phyloP scores from a whole-genome alignment of 345 rosid species.

The Brassica juncea region DNA sequence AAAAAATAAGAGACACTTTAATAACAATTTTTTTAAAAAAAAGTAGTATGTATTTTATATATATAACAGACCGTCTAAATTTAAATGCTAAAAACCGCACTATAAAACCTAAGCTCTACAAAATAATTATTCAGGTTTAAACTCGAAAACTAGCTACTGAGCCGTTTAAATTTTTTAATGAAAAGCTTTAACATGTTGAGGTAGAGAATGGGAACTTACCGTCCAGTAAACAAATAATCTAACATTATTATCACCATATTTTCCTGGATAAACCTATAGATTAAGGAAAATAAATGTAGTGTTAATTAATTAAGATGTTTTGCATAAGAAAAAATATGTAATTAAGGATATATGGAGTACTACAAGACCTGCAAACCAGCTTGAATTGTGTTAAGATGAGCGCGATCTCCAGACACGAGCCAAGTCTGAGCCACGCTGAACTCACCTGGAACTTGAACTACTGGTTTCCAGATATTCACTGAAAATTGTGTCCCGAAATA shows the following conservation, averaged over 20 bases:
- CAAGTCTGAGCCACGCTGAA: conserved; percentile 64
- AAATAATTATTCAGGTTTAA: not conserved
- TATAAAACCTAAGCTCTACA: too few relatives aligned
- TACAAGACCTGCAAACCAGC: conserved; percentile 63
- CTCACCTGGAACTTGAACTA: conserved; percentile 44
- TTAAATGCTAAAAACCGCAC: too few relatives aligned
- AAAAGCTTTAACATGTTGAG: not conserved
- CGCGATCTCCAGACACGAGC: conserved; percentile 48
- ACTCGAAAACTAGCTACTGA: not conserved
- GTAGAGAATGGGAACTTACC: conserved; percentile 37
- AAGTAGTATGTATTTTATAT: too few relatives aligned
- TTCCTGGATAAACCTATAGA: conserved; percentile 52
- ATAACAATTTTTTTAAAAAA: not conserved
- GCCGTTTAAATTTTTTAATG: not conserved
- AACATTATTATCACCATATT: conserved; percentile 52
- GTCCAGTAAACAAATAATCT: conserved; percentile 70
- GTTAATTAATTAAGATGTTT: not conserved
- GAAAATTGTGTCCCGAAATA: conserved; percentile 53
- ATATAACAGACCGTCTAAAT: too few relatives aligned
- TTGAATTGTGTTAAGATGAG: conserved; percentile 54
- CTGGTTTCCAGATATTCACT: conserved; percentile 60
- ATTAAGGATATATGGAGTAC: not conserved
- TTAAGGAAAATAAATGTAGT: conserved; percentile 3
- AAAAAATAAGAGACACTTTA: not conserved
- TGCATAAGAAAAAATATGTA: not conserved